phyloP scores from a whole-genome alignment of 108 stramenopile species.

The Chaetoceros tenuissimus region DNA sequence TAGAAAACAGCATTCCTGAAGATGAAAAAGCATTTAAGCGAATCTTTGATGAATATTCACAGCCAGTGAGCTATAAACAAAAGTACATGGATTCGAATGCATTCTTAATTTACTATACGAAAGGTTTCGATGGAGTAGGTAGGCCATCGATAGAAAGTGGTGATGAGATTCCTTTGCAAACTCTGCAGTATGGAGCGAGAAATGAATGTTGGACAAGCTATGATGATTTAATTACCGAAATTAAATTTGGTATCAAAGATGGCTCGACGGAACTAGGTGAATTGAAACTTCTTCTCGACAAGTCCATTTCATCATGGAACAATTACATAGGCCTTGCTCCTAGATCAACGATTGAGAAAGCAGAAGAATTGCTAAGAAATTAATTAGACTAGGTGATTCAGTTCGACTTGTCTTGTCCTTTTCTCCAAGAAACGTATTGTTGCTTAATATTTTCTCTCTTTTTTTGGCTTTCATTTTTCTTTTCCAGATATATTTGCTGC shows the following conservation, averaged over 20 bases:
- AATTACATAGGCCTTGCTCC: neutral
- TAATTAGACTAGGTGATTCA: too few species aligned
- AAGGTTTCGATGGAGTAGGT: conserved; percentile 77
- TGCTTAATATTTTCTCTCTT: too few species aligned
- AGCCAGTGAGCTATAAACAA: conserved; percentile 75
- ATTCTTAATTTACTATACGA: conserved; percentile 80
- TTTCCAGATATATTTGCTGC: too few species aligned
- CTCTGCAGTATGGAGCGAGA: conserved; percentile 60
- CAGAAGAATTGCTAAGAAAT: too few species aligned
- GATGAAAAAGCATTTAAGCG: conserved; percentile 61
- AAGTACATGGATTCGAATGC: conserved; percentile 80
- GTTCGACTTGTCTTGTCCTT: too few species aligned
- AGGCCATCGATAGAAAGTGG: conserved; percentile 47
- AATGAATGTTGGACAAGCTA: conserved; percentile 76
- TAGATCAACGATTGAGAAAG: neutral
- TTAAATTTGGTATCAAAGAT: conserved; percentile 23
- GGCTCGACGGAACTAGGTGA: conserved; percentile 1
- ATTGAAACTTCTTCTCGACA: neutral
- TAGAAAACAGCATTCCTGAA: conserved; percentile 22
- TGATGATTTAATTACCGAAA: conserved; percentile 53
- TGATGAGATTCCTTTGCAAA: conserved; percentile 36
- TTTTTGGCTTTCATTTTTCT: too few species aligned
- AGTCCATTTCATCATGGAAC: neutral
- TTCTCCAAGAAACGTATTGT: too few species aligned
- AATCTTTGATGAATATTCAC: conserved; percentile 72